These are phyloP conservation scores for Wickerhamiella parazyma DNA, from an alignment of 805 yeast species.

Conservation along the genomic window DNA sequence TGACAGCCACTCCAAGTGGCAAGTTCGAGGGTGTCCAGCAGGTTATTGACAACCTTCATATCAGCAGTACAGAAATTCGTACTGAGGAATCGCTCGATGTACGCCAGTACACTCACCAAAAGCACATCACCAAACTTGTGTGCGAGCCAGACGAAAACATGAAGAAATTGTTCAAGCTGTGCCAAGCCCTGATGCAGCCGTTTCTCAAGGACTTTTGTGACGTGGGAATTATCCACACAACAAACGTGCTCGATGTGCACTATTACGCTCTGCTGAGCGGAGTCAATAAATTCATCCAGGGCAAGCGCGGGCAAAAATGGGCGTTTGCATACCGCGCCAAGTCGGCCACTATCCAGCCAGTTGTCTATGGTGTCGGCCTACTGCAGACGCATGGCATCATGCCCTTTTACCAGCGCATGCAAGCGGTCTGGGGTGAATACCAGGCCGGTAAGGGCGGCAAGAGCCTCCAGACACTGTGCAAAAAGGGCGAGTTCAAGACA, in stretches of 20 bases:
- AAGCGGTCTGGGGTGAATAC: conserved; percentile 33
- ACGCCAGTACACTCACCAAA: conserved; percentile 58
- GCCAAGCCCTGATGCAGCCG: conserved; percentile 58
- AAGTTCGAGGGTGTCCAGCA: conserved; percentile 79
- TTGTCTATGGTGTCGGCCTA: conserved; percentile 41
- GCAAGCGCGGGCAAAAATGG: neutral
- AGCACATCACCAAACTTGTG: conserved; percentile 44
- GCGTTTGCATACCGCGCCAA: conserved; percentile 16
- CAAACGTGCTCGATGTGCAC: conserved; percentile 43
- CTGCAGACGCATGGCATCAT: conserved; percentile 70
- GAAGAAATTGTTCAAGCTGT: conserved; percentile 36
- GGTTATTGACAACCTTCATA: conserved; percentile 56
- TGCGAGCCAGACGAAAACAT: conserved; percentile 45
- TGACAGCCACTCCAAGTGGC: conserved; percentile 94
- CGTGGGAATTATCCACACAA: conserved; percentile 45
- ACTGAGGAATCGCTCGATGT: conserved; percentile 78
- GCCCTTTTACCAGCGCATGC: conserved; percentile 54
- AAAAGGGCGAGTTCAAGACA: conserved; percentile 34
- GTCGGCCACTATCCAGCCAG: conserved; percentile 48
- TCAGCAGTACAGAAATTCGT: conserved; percentile 70
- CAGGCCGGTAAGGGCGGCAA: conserved; percentile 34
- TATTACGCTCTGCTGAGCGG: conserved; percentile 36
- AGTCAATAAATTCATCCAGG: conserved; percentile 33
- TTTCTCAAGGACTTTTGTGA: conserved; percentile 49
- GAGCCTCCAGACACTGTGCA: conserved; percentile 52